Base-by-base conservation (phyloP, 345 rosid genomes). In the Salix caprea region DNA sequence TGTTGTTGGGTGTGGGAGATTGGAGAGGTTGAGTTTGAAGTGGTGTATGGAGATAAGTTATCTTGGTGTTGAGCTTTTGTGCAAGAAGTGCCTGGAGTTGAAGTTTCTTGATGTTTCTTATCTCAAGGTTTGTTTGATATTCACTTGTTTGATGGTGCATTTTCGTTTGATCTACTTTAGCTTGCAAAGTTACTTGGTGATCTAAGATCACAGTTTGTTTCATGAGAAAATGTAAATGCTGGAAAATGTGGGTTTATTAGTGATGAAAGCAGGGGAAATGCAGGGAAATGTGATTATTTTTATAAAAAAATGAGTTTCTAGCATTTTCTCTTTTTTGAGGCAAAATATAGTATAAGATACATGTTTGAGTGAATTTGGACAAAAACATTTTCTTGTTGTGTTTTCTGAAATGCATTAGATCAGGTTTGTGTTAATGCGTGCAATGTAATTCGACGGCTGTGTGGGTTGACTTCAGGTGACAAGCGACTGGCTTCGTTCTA, bases 41-140 rank as follows among this genome's bases (percentile, higher is more conserved):
- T 95, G 99, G 99, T 95, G 99, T 75, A 81, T 93, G 92, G 92
- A 95, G 91, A 90, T 93, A 69, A 83, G 91, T 44, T 96, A 93
- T 85, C 75, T 93, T 16, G 96, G 94, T 56, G 80, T 95, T 67
- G 94, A 93, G 84, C 93, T 95, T 72, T 84, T 95, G 86, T 90
- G 94, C 82, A 91, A 90, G 83, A 95, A 93, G 76, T 90, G 96
- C 71, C 21, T 50, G 12, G 83, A 69, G 11, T 84, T 95, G 88
- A 95, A 78, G 78, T 79, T 78, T 76, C 94, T 93, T 56, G 97
- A 95, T 74, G 72, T 93, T 67, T 95, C 99, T 15, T 91, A 90
- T 82, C 94, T 95, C 50, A 90, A 93, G 97, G 99, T 95, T 81
- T 60, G 83, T 76, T 9, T 69, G 21, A 58, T 46, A 9, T 1